These are phyloP conservation scores for Sporodiniella umbellata DNA, from an alignment of 371 early-diverging fungal genomes.

Conservation along the genomic window DNA sequence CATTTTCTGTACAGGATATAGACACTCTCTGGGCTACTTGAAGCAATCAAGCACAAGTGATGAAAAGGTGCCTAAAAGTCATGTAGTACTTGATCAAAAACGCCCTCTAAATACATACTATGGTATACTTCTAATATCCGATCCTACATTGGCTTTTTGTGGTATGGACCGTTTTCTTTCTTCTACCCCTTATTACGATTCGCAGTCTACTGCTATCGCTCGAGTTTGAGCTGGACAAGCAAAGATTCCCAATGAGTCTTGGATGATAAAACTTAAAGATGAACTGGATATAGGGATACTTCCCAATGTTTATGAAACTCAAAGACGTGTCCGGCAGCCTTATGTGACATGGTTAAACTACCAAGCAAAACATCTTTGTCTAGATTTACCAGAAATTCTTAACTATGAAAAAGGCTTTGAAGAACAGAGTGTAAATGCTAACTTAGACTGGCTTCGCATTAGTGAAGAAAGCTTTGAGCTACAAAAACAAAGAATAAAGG, in stretches of 20 bases:
- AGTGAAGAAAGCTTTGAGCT: too few relatives aligned
- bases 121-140: conserved; percentile 30
- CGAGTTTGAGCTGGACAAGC: conserved; percentile 39
- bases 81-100: conserved; percentile 6
- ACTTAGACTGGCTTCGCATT: too few relatives aligned
- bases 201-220: conserved; percentile 32
- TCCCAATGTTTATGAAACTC: not conserved
- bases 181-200: conserved; percentile 19
- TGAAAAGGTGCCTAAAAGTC: conserved; percentile 10
- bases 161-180: conserved; percentile 23
- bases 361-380: conserved; percentile 18
- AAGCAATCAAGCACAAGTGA: too few relatives aligned
- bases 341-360: conserved; percentile 31
- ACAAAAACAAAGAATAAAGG: too few relatives aligned
- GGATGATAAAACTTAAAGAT: conserved; percentile 19
- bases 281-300: conserved; percentile 8
- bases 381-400: conserved; percentile 2
- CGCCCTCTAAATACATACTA: conserved; percentile 26
- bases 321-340: conserved; percentile 12
- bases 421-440: too few relatives aligned
- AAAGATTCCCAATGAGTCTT: conserved; percentile 11
- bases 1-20: conserved; percentile 67
- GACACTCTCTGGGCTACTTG: conserved; percentile 47
- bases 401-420: conserved; percentile 10
- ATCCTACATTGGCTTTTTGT: conserved; percentile 36